phyloP scores from a whole-genome alignment of 2,329 filamentous ascomycete genomes.

The Graphiopsis chlorocephala region DNA sequence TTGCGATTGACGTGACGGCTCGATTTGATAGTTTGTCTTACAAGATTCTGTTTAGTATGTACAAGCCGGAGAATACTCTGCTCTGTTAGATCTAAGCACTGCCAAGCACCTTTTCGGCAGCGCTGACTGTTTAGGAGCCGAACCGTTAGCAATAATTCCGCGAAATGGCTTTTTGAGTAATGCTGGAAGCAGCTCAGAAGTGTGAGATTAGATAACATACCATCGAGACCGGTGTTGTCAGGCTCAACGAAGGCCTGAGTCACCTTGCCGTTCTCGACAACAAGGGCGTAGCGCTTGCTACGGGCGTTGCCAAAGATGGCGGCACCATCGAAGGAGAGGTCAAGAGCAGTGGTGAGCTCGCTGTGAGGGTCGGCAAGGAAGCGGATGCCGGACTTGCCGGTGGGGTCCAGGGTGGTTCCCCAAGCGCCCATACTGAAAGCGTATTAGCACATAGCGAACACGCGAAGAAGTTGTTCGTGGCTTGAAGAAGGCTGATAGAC shows the following conservation, averaged over 20 bases:
- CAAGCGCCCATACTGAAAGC: conserved; percentile 72
- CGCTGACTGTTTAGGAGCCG: conserved; percentile 2
- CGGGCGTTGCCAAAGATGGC: conserved; percentile 78
- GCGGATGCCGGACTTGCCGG: conserved; percentile 72
- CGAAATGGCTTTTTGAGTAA: not conserved
- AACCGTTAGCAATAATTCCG: not conserved
- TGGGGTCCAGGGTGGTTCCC: conserved; percentile 73
- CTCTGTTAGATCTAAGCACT: conserved; percentile 5
- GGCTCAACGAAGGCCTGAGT: conserved; percentile 79
- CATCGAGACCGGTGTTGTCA: conserved; percentile 78
- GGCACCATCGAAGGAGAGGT: conserved; percentile 75
- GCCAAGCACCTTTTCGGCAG: conserved; percentile 15
- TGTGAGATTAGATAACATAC: conserved; percentile 46
- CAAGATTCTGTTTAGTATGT: not conserved
- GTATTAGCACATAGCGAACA: conserved; percentile 32
- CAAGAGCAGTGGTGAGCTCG: conserved; percentile 77
- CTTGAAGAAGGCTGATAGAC: not conserved
- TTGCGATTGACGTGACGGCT: not conserved
- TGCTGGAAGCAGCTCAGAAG: not conserved
- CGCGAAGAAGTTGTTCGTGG: not conserved
- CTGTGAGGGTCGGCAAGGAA: conserved; percentile 82
- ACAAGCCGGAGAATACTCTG: not conserved
- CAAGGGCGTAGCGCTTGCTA: conserved; percentile 83
- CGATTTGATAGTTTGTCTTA: not conserved
- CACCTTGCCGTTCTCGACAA: conserved; percentile 81